A percentile compares a stretch with the other conserved stretches of the same genome.
Conservation (phyloP, 2,329 filamentous ascomycete species). For the Sclerotinia nivalis region DNA sequence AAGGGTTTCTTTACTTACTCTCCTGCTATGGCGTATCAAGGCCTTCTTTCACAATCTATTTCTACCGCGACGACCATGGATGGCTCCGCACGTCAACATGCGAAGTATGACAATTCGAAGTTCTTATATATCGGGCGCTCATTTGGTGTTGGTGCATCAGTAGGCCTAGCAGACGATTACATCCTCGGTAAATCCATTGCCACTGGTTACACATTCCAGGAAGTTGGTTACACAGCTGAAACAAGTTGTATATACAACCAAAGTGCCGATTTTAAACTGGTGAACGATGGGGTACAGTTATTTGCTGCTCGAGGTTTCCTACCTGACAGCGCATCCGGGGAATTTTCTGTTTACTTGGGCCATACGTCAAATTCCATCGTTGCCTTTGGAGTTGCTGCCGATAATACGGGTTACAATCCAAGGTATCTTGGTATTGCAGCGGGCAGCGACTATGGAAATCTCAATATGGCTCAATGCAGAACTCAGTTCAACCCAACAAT, state of each 20-base stretch:
- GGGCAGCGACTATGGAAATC: constrained; percentile 18
- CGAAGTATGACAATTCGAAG: constrained; percentile 2
- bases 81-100: constrained; percentile 1
- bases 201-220: constrained; percentile 40
- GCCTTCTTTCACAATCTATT: not conserved
- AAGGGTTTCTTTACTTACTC: constrained; percentile 15
- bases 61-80: constrained; percentile 5
- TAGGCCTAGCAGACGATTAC: constrained; percentile 6
- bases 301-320: constrained; percentile 13
- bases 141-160: constrained; percentile 7
- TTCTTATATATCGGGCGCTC: constrained; percentile 2
- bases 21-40: not conserved
- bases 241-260: constrained; percentile 45
- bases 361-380: constrained; percentile 10
- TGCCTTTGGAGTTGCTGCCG: constrained; percentile 22
- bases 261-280: constrained; percentile 27
- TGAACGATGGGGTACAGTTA: not conserved
- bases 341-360: constrained; percentile 19
- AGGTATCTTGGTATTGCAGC: constrained; percentile 21
- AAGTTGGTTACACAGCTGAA: constrained; percentile 41
- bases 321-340: constrained; percentile 21
- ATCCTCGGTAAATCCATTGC: constrained; percentile 18
- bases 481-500: constrained; percentile 13
- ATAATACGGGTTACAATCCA: not conserved
- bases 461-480: constrained; percentile 25